phyloP scores from a whole-genome alignment of 495 filamentous ascomycete genomes.

The Neurospora hispaniola region DNA sequence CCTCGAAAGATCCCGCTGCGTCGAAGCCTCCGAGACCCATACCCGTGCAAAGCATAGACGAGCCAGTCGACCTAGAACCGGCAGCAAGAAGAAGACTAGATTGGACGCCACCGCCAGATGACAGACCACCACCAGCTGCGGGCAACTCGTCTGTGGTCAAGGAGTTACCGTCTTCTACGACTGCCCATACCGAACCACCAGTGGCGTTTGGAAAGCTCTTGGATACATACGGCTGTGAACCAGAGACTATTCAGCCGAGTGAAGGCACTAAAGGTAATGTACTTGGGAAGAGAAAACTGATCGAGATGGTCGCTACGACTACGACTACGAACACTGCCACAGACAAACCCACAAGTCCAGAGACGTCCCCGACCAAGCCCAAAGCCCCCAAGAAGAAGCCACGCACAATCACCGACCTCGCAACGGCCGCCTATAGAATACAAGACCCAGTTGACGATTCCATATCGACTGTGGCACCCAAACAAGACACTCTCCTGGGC shows the following conservation, averaged over 20 bases:
- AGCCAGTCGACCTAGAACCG: conserved; percentile 27
- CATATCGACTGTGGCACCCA: conserved; percentile 6
- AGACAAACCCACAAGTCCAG: conserved; percentile 9
- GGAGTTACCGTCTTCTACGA: conserved; percentile 16
- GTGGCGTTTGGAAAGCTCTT: conserved; percentile 22
- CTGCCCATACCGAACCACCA: neutral
- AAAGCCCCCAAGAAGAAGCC: conserved; percentile 60
- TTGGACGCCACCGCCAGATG: conserved; percentile 49
- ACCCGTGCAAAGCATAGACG: conserved; percentile 6
- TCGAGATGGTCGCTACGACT: conserved; percentile 30
- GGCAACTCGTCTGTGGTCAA: conserved; percentile 19
- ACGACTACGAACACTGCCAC: conserved; percentile 4
- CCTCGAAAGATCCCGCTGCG: neutral
- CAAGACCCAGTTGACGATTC: conserved; percentile 9
- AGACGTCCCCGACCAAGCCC: conserved; percentile 33
- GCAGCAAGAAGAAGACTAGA: conserved; percentile 40
- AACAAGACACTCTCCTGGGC: conserved; percentile 20
- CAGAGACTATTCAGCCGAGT: neutral
- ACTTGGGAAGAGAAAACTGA: conserved; percentile 40
- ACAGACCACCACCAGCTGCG: conserved; percentile 12
- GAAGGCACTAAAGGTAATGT: conserved; percentile 9
- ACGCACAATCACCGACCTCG: conserved; percentile 75
- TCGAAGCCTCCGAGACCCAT: conserved; percentile 1
- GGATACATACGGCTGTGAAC: conserved; percentile 20
- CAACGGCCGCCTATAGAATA: conserved; percentile 61